Conservation (phyloP, 176 grass and related monocot genomes). For the Paspalum notatum region DNA sequence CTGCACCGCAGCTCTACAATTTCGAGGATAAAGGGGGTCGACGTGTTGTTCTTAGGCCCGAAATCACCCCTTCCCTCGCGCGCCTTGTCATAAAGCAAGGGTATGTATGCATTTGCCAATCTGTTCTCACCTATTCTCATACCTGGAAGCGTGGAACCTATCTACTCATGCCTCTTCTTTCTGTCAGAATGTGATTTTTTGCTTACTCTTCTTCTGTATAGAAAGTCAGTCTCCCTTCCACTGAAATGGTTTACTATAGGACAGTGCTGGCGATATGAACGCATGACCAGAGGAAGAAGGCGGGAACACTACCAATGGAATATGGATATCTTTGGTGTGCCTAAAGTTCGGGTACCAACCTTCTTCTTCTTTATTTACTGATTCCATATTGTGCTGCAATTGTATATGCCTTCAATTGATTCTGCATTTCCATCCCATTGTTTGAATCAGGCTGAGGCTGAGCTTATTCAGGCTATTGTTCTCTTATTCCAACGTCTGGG, state of each 20-base stretch:
- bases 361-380: background rate
- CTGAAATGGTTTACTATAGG: constrained; percentile 99
- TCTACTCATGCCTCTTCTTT: background rate
- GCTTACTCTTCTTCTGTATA: constrained; percentile 55
- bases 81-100: constrained; percentile 94
- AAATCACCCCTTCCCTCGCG: constrained; percentile 89
- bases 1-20: constrained; percentile 65
- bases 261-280: constrained; percentile 94
- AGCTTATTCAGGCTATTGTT: constrained; percentile 83
- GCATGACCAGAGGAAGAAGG: constrained; percentile 91
- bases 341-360: constrained; percentile 66
- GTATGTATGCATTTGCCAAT: constrained; percentile 34
- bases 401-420: constrained; percentile 19
- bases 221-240: constrained; percentile 91
- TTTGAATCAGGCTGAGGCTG: constrained; percentile 65
- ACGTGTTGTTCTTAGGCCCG: constrained; percentile 83
- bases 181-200: constrained; percentile 35
- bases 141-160: background rate
- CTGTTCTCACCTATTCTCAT: background rate
- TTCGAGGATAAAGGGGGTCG: constrained; percentile 93
- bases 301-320: constrained; percentile 98
- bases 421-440: background rate
- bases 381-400: background rate
- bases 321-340: constrained; percentile 90
- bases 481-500: constrained; percentile 86